Evolutionary conservation across 108 stramenopile species (phyloP).

Genomic region (Asterionellopsis glacialis): DNA sequence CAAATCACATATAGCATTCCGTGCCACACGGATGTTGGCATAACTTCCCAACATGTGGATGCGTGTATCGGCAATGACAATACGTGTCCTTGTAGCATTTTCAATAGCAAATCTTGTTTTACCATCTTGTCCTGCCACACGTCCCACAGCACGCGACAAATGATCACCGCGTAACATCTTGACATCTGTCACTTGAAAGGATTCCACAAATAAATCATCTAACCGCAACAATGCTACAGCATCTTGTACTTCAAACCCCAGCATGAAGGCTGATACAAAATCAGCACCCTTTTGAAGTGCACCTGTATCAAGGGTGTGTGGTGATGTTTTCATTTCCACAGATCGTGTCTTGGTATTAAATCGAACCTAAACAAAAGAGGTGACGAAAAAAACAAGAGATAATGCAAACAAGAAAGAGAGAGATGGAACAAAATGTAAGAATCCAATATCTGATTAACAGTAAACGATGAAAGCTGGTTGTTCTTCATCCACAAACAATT

Average conservation of each 20-base stretch:
- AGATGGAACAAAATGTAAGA: neutral
- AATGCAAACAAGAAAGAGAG: neutral
- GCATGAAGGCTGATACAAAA: constrained; percentile 96
- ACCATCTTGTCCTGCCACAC: constrained; percentile 97
- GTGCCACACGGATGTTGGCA: constrained; percentile 94
- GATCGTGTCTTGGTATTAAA: constrained; percentile 97
- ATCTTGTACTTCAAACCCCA: constrained; percentile 98
- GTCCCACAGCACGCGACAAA: constrained; percentile 95
- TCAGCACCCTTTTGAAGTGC: constrained; percentile 96
- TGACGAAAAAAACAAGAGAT: constrained; percentile 5
- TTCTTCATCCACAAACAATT: too few relatives aligned
- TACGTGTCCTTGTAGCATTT: constrained; percentile 97
- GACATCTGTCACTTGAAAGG: constrained; percentile 97
- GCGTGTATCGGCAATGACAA: constrained; percentile 95
- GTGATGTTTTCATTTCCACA: constrained; percentile 95
- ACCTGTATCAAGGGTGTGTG: constrained; percentile 83
- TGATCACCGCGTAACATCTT: constrained; percentile 96
- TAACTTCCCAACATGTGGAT: constrained; percentile 95
- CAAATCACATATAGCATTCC: constrained; percentile 98
- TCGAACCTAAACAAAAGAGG: constrained; percentile 83
- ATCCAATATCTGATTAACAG: too few relatives aligned
- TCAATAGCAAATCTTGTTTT: constrained; percentile 99
- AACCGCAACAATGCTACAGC: constrained; percentile 96
- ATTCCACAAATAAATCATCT: constrained; percentile 97
- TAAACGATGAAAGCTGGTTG: too few relatives aligned